A percentile compares a stretch with the other conserved stretches of the same genome.
These are phyloP conservation scores for Blastomyces percursus DNA, from an alignment of 2,329 filamentous ascomycete genomes.

Conservation along the genomic window DNA sequence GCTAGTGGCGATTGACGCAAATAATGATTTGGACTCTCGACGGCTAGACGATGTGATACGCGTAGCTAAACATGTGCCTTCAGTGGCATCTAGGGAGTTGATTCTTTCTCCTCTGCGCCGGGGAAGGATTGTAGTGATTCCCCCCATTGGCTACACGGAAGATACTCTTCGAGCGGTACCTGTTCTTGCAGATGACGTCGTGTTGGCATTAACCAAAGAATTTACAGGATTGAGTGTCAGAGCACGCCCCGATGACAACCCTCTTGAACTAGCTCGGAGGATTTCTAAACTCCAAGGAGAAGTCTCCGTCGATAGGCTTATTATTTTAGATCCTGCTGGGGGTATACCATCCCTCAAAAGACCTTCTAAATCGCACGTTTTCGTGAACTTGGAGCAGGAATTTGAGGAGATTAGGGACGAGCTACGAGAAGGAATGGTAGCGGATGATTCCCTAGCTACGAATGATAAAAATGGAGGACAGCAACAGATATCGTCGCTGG, in stretches of 20 bases:
- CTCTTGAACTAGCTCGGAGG: constrained; percentile 29
- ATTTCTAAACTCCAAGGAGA: constrained; percentile 38
- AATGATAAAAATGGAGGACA: constrained; percentile 11
- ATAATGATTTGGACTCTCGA: constrained; percentile 54
- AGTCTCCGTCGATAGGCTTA: constrained; percentile 67
- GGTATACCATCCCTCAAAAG: constrained; percentile 61
- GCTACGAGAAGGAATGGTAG: constrained; percentile 33
- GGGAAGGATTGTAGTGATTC: constrained; percentile 60
- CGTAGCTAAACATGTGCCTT: constrained; percentile 26
- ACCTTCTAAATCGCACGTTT: constrained; percentile 58
- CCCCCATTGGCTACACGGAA: constrained; percentile 51
- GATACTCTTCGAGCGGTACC: constrained; percentile 39
- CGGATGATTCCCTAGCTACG: constrained; percentile 11
- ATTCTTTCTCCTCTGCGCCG: constrained; percentile 56
- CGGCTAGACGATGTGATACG: constrained; percentile 51
- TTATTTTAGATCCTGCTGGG: constrained; percentile 76
- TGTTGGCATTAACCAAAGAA: constrained; percentile 66
- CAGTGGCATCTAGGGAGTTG: constrained; percentile 36
- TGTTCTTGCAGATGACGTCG: constrained; percentile 50
- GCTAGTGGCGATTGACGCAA: constrained; percentile 60
- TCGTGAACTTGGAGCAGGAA: constrained; percentile 90
- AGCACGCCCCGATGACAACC: constrained; percentile 35
- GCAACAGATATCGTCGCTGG: constrained; percentile 14
- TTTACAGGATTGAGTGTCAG: constrained; percentile 55
- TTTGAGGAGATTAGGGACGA: constrained; percentile 58